Conservation (phyloP, 164 flowering plant species). For the Vitis amurensis region DNA sequence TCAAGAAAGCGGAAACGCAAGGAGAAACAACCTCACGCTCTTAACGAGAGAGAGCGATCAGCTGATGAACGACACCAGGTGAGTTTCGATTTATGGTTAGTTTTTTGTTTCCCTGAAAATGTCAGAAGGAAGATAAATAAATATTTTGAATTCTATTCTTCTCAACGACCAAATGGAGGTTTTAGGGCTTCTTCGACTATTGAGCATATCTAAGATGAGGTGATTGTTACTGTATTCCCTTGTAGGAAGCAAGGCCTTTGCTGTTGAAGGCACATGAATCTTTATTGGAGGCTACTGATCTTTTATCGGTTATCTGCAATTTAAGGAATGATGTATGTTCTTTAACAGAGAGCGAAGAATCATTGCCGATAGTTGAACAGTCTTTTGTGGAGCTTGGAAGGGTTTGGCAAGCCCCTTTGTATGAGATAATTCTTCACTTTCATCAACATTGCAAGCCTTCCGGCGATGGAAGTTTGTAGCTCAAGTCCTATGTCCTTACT, state of each 20-base stretch:
- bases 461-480: conserved; percentile 42
- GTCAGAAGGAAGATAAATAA: no score
- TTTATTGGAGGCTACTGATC: conserved; percentile 42
- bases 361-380: conserved; percentile 8
- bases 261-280: conserved; percentile 66
- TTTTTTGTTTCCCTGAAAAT: background rate
- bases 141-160: no score
- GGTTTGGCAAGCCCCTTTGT: conserved; percentile 85
- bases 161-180: no score
- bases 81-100: background rate
- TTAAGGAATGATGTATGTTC: conserved; percentile 33
- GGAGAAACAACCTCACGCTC: conserved; percentile 22
- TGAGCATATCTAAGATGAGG: no score
- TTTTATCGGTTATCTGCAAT: conserved; percentile 37
- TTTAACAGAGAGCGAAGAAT: conserved; percentile 8
- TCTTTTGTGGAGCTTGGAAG: conserved; percentile 67
- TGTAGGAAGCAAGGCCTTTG: conserved; percentile 61
- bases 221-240: background rate
- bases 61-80: conserved; percentile 87
- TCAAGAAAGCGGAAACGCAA: conserved; percentile 59
- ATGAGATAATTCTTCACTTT: conserved; percentile 57
- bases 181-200: no score
- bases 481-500: background rate
- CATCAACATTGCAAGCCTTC: conserved; percentile 1
- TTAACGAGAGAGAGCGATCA: conserved; percentile 63